These are phyloP conservation scores for Ophiostoma sp. DNA, from an alignment of 2,329 filamentous ascomycete genomes.

Conservation along the genomic window DNA sequence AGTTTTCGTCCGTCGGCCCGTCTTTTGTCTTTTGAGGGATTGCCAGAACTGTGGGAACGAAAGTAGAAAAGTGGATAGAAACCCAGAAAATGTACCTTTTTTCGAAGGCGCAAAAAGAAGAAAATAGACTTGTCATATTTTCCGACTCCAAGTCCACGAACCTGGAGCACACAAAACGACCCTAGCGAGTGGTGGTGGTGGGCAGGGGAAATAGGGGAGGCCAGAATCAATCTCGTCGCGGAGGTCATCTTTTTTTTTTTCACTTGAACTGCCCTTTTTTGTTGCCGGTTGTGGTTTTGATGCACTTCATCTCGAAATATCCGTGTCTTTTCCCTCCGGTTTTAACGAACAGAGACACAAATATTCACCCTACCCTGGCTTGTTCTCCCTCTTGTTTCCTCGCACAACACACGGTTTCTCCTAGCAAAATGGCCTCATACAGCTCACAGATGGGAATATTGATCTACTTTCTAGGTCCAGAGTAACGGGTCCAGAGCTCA, in stretches of 20 bases:
- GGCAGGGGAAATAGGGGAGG: background rate
- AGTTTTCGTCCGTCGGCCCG: background rate
- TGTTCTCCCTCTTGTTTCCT: background rate
- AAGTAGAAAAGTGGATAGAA: background rate
- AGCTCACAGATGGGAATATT: background rate
- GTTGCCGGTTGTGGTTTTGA: too few species aligned
- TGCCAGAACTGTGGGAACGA: background rate
- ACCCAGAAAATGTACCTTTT: background rate
- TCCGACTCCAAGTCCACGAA: slow-evolving; percentile 18
- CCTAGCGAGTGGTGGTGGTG: background rate
- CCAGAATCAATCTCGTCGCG: background rate
- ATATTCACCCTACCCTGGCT: background rate
- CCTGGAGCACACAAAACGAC: slow-evolving; percentile 18
- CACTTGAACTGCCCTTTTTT: background rate
- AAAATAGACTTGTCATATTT: slow-evolving; percentile 19
- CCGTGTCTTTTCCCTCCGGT: background rate
- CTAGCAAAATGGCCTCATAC: background rate
- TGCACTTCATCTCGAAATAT: too few species aligned
- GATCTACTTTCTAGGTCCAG: background rate
- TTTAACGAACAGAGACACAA: too few species aligned
- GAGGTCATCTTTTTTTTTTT: background rate
- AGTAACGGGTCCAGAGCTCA: background rate
- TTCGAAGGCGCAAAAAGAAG: background rate
- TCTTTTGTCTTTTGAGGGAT: background rate
- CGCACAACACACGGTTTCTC: background rate